A percentile compares a stretch with the other conserved stretches of the same genome.
These are phyloP conservation scores for Glomus cerebriforme DNA, from an alignment of 192 early-diverging fungal genomes.

Conservation along the genomic window DNA sequence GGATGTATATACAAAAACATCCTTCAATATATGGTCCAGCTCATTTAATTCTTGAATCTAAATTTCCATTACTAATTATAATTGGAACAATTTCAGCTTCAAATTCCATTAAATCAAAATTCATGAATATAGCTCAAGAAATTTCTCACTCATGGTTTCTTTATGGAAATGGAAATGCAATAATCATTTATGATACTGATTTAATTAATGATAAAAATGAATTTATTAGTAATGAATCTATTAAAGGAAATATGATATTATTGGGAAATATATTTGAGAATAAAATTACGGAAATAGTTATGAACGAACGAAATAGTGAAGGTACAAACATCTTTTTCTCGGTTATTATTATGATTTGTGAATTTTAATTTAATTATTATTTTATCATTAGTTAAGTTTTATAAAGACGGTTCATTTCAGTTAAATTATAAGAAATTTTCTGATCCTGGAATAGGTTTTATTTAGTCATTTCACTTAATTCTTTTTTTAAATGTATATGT, in stretches of 20 bases:
- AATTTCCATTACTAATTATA: slow-evolving; percentile 54
- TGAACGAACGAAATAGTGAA: slow-evolving; percentile 40
- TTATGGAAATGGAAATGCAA: slow-evolving; percentile 61
- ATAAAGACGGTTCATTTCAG: slow-evolving; percentile 44
- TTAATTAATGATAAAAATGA: slow-evolving; percentile 34
- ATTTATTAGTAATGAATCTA: not conserved
- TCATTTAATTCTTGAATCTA: slow-evolving; percentile 42
- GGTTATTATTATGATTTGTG: not conserved
- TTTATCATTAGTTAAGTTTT: slow-evolving; percentile 45
- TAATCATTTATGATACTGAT: slow-evolving; percentile 61
- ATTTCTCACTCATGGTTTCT: slow-evolving; percentile 67
- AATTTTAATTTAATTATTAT: not conserved
- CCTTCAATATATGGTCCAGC: slow-evolving; percentile 69
- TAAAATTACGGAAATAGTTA: slow-evolving; percentile 43
- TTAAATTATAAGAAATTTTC: slow-evolving; percentile 47
- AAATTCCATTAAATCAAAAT: not conserved
- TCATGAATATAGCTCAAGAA: slow-evolving; percentile 16
- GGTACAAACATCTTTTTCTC: slow-evolving; percentile 34
- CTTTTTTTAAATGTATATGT: not conserved
- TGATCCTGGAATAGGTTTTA: slow-evolving; percentile 50
- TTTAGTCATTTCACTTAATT: not conserved
- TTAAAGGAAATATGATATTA: slow-evolving; percentile 58
- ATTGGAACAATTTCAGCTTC: slow-evolving; percentile 24
- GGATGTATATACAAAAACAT: slow-evolving; percentile 50
- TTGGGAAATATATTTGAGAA: slow-evolving; percentile 66